Conservation (phyloP, 176 grass and related monocot species). For the Zoysia japonica region DNA sequence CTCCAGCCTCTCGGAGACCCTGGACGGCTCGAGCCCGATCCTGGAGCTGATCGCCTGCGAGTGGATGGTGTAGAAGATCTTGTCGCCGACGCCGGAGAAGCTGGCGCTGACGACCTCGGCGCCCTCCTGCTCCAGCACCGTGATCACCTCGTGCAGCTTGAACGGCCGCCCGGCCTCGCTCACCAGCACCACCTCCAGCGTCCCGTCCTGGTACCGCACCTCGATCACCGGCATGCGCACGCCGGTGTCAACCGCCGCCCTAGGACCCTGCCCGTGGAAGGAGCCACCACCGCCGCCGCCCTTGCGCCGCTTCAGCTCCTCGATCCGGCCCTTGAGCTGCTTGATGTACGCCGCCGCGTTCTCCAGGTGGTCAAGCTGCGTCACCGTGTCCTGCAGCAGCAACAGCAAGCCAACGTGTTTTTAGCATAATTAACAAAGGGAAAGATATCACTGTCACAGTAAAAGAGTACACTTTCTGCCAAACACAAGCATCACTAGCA, state of each 20-base stretch:
- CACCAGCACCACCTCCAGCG: constrained; percentile 79
- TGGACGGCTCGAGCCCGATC: constrained; percentile 57
- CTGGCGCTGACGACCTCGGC: constrained; percentile 77
- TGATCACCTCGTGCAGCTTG: constrained; percentile 75
- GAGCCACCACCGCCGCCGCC: background rate
- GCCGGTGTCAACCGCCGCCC: background rate
- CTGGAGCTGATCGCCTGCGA: constrained; percentile 66
- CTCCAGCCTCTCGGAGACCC: constrained; percentile 52
- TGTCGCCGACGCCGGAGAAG: constrained; percentile 70
- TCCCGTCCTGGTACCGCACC: constrained; percentile 52
- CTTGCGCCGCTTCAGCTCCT: constrained; percentile 48
- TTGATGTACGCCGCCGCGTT: constrained; percentile 75
- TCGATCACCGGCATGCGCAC: constrained; percentile 59
- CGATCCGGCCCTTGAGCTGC: constrained; percentile 53
- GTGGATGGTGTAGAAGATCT: constrained; percentile 83
- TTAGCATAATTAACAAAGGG: background rate
- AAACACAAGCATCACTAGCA: background rate
- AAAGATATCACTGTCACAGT: background rate
- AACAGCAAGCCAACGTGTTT: background rate
- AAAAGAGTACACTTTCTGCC: background rate
- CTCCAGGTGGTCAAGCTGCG: constrained; percentile 71
- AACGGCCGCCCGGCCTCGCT: constrained; percentile 42
- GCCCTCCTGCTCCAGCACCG: constrained; percentile 77
- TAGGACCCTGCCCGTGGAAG: background rate
- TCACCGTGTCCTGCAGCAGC: constrained; percentile 48